Percentiles rank a stretch among this genome's conserved stretches.
These are phyloP conservation scores for Neotropicomus parvogracilis DNA, from an alignment of 1,284 basidiomycete species.

Conservation along the genomic window DNA sequence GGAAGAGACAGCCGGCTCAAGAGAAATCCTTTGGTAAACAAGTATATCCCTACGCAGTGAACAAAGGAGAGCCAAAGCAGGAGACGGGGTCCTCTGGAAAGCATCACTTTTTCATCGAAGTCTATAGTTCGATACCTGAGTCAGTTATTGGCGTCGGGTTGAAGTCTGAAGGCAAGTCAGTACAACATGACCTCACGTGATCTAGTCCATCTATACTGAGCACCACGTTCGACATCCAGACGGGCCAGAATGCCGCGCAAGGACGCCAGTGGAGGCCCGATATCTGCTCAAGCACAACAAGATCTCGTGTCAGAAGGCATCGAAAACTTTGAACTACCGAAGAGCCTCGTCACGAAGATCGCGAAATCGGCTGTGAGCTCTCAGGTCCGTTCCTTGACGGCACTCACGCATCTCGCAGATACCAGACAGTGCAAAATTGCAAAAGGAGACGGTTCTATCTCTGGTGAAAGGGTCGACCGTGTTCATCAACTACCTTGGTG, in stretches of 20 bases:
- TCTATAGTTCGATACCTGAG: too few species aligned
- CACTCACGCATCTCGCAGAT: constrained; percentile 45
- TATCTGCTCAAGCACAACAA: constrained; percentile 71
- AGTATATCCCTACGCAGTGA: constrained; percentile 64
- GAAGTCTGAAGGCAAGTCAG: too few species aligned
- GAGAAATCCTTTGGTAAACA: constrained; percentile 89
- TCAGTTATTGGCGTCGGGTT: too few species aligned
- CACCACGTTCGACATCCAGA: background rate
- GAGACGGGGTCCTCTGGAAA: constrained; percentile 30
- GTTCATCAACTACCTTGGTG: constrained; percentile 88
- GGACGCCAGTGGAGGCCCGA: constrained; percentile 46
- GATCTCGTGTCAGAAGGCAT: constrained; percentile 75
- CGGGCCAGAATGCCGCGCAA: constrained; percentile 55
- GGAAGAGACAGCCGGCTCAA: constrained; percentile 78
- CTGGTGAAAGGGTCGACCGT: constrained; percentile 84
- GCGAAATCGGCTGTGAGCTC: constrained; percentile 69
- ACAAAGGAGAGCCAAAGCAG: constrained; percentile 58
- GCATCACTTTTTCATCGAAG: constrained; percentile 19
- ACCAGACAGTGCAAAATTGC: constrained; percentile 79
- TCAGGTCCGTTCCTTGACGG: background rate
- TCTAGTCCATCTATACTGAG: background rate
- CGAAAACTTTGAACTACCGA: constrained; percentile 83
- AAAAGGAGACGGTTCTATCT: constrained; percentile 81
- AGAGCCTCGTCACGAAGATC: constrained; percentile 74
- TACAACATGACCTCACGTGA: constrained; percentile 4